Evolutionary conservation across 176 grass and related monocot genomes (phyloP), one percentile per base, ranked within the genome.

Genomic region (Otatea glauca): DNA sequence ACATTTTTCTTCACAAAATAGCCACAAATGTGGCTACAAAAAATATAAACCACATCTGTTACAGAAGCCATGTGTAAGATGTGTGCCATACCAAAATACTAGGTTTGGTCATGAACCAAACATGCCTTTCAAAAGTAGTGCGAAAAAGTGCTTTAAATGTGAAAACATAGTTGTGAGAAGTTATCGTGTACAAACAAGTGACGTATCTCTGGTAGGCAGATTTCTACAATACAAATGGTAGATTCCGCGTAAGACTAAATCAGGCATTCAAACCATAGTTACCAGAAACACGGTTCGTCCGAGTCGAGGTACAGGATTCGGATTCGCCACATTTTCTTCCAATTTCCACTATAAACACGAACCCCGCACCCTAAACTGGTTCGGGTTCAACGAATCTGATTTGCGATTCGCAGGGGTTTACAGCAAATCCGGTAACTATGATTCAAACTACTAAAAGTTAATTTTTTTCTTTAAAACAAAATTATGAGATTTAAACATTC

Each of bases 251-350:
- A 41, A 55, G 37, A 69, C 14, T 24, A 68, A 6, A 63, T 62
- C 45, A 63, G 76, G 5, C n/a, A 68, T 81, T 70, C 23, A 81
- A 90, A 77, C 23, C n/a, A n/a, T n/a, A n/a, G n/a, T n/a, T n/a
- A n/a, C n/a, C n/a, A n/a, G n/a, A n/a, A n/a, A n/a, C n/a, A n/a
- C n/a, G n/a, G n/a, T n/a, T n/a, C n/a, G n/a, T n/a, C n/a, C n/a
- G n/a, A n/a, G n/a, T n/a, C n/a, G n/a, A n/a, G n/a, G n/a, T n/a
- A n/a, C n/a, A n/a, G n/a, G n/a, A n/a, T n/a, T n/a, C n/a, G n/a
- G n/a, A n/a, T n/a, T n/a, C n/a, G n/a, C n/a, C n/a, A n/a, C n/a
- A n/a, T n/a, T n/a, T n/a, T n/a, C n/a, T n/a, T n/a, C n/a, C n/a
- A n/a, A n/a, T n/a, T n/a, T n/a, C n/a, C n/a, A n/a, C n/a, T n/a